Percentiles rank a stretch among this genome's conserved stretches.
phyloP scores from a whole-genome alignment of 2,329 filamentous ascomycete genomes.

The Fusarium verticillioides region DNA sequence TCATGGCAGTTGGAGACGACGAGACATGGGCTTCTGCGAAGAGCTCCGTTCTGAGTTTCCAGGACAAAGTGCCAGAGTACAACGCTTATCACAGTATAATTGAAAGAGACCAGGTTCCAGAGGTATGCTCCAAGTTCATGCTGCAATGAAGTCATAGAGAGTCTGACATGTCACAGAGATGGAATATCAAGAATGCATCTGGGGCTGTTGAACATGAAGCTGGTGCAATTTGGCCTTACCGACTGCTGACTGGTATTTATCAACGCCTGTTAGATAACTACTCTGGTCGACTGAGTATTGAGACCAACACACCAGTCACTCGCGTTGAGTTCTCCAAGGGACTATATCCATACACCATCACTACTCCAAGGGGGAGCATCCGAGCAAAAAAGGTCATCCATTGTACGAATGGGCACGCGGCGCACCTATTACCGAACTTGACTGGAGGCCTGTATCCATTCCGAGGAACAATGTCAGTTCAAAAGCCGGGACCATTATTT shows the following conservation, averaged over 20 bases:
- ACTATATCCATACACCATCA: slow-evolving; percentile 51
- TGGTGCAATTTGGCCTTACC: slow-evolving; percentile 61
- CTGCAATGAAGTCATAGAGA: too few species aligned
- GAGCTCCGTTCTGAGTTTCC: background rate
- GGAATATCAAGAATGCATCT: slow-evolving; percentile 36
- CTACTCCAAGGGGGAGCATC: slow-evolving; percentile 58
- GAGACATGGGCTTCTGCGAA: background rate
- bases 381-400: slow-evolving; percentile 62
- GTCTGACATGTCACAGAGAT: slow-evolving; percentile 22
- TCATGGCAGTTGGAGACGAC: slow-evolving; percentile 9
- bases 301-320: slow-evolving; percentile 49
- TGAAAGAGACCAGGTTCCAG: background rate
- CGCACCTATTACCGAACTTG: slow-evolving; percentile 61
- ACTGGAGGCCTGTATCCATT: slow-evolving; percentile 55
- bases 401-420: slow-evolving; percentile 64
- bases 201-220: slow-evolving; percentile 55
- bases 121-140: background rate
- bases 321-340: background rate
- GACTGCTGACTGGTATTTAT: slow-evolving; percentile 57
- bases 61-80: background rate
- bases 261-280: slow-evolving; percentile 49
- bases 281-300: slow-evolving; percentile 48
- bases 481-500: slow-evolving; percentile 52
- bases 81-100: background rate
- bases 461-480: slow-evolving; percentile 60